Conservation (phyloP, 495 filamentous ascomycete genomes). For the Lophium mytilinum region DNA sequence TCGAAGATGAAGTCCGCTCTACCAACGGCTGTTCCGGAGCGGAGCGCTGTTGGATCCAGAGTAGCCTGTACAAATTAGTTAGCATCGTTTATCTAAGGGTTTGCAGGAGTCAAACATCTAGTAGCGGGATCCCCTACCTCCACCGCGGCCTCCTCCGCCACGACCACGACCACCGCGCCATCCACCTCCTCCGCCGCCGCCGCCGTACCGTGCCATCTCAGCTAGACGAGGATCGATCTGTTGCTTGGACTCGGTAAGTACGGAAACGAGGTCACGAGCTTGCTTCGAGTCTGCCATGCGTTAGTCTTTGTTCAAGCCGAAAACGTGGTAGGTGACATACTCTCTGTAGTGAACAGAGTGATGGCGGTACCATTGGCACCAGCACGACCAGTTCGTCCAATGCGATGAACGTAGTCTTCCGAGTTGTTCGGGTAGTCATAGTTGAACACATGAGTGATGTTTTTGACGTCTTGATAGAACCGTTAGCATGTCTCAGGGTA, state of each 20-base stretch:
- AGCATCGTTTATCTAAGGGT: background rate
- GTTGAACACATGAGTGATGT: conserved; percentile 99
- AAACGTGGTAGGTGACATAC: conserved; percentile 49
- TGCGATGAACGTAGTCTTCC: conserved; percentile 44
- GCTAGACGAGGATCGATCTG: conserved; percentile 91
- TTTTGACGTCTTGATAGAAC: conserved; percentile 85
- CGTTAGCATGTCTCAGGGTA: conserved; percentile 65
- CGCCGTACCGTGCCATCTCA: conserved; percentile 91
- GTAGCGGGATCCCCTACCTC: conserved; percentile 33
- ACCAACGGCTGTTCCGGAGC: conserved; percentile 34
- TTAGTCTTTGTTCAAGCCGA: background rate
- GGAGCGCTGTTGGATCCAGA: conserved; percentile 32
- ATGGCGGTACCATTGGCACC: conserved; percentile 41
- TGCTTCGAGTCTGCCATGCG: conserved; percentile 71
- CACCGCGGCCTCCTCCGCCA: conserved; percentile 50
- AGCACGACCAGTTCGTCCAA: conserved; percentile 41
- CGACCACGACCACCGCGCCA: conserved; percentile 49
- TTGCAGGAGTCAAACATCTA: background rate
- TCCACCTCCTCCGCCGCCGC: conserved; percentile 54
- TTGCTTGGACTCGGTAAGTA: conserved; percentile 95
- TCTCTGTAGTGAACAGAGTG: conserved; percentile 74
- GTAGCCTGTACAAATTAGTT: conserved; percentile 16
- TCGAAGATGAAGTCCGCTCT: conserved; percentile 1
- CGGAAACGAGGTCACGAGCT: conserved; percentile 88
- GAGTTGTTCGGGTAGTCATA: conserved; percentile 99